Evolutionary conservation across 805 yeast genomes (phyloP), one percentile per base, ranked within the genome.

Genomic region (Zygoascus tannicola): DNA sequence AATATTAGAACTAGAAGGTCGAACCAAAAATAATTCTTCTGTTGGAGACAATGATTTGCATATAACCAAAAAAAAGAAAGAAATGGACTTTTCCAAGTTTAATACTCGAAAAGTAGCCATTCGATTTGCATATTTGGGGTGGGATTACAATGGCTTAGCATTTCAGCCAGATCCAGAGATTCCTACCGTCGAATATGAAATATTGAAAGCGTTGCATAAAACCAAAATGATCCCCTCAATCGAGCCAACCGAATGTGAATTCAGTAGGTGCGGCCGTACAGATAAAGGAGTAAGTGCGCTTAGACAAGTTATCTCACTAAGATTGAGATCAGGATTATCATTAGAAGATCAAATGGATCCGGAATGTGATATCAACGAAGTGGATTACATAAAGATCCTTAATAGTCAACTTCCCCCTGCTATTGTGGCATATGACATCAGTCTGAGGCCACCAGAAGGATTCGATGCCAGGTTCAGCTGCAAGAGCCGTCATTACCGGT

Each of bases 211-310:
- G 0, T 60, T 92, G 62, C 65, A 70, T 39, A 75, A 71, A 49
- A 77, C 90, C 22, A 78, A 73, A 50, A 60, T 92, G 48, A 77
- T 92, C 8, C 56, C 62, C 2, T 68, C 76, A 1, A 54, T 72
- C 19, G 79, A 75, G 18, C 80, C 86, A 0, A 66, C 66, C 5
- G 78, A 76, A 1, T 84, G 80, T 56, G 71, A 74, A 12, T 87
- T 88, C 60, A 82, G 94, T 52, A 68, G 97, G 50, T 92, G 97
- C 65, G 97, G 97, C 0, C 71, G 97, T 56, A 90, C 97, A 0
- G 97, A 90, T 56, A 78, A 76, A 52, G 97, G 97, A n/a, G 97
- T 90, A 12, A 85, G 95, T 66, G 98, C 98, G 0, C 76, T 92
- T 81, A 84, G 85, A 51, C 98, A 92, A 62, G 97, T 92, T 2